Percentiles rank a stretch among this genome's conserved stretches.
These are phyloP conservation scores for Hansenula anomala DNA, from an alignment of 1,139 yeast species.

Conservation along the genomic window DNA sequence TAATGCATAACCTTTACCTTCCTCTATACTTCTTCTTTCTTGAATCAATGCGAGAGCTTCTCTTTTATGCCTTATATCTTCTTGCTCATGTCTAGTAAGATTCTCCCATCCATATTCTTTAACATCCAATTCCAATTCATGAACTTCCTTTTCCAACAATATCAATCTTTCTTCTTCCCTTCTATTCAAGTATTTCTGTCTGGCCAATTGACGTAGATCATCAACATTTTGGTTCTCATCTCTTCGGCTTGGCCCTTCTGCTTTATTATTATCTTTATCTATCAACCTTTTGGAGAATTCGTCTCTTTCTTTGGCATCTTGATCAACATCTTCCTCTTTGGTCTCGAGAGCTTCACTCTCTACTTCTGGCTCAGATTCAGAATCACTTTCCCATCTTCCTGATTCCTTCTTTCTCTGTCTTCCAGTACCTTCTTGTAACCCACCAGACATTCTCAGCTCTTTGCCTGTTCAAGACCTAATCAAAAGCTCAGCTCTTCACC, in stretches of 20 bases:
- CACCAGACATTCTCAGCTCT: not conserved
- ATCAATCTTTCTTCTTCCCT: slow-evolving; percentile 43
- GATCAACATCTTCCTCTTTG: slow-evolving; percentile 12
- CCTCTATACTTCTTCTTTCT: slow-evolving; percentile 35
- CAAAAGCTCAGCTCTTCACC: no score
- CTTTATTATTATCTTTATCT: slow-evolving; percentile 16
- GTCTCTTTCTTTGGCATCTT: slow-evolving; percentile 24
- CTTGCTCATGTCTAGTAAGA: slow-evolving; percentile 42
- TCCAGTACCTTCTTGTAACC: slow-evolving; percentile 1
- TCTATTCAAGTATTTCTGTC: slow-evolving; percentile 42
- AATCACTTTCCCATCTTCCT: slow-evolving; percentile 20
- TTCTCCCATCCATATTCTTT: slow-evolving; percentile 43
- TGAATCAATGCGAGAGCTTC: slow-evolving; percentile 38
- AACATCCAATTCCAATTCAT: slow-evolving; percentile 42
- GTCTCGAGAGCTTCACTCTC: slow-evolving; percentile 6
- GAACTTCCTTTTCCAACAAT: slow-evolving; percentile 43
- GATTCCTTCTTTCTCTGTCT: slow-evolving; percentile 4
- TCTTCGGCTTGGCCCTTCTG: slow-evolving; percentile 12
- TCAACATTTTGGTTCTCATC: slow-evolving; percentile 11
- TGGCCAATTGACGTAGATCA: slow-evolving; percentile 39
- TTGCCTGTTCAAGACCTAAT: not conserved
- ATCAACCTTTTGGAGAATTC: slow-evolving; percentile 26
- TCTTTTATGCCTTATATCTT: slow-evolving; percentile 45
- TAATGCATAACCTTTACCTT: slow-evolving; percentile 36
- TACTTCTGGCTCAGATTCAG: slow-evolving; percentile 13